Conservation (phyloP, 768 basidiomycete genomes). For the Tephrocybe sp. region DNA sequence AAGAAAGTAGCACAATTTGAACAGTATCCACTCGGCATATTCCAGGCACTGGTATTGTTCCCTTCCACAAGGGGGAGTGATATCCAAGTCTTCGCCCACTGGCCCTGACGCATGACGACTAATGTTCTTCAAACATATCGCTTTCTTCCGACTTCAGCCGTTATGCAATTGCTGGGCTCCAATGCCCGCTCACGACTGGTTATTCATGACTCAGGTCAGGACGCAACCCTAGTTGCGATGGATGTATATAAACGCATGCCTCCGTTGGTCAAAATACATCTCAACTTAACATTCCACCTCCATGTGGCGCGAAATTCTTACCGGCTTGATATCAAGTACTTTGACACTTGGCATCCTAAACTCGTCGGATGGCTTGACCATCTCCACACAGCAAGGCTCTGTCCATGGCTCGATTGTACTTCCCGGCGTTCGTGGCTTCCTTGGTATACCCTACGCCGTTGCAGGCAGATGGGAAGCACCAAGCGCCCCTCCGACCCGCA, state of each 20-base stretch:
- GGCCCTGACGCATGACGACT: no score
- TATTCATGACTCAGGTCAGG: no score
- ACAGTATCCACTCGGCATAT: no score
- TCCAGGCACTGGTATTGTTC: no score
- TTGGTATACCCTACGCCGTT: slow-evolving; percentile 34
- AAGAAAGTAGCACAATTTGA: no score
- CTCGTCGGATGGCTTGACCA: neutral
- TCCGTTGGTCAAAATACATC: neutral
- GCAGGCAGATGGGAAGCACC: slow-evolving; percentile 35
- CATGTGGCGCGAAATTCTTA: neutral
- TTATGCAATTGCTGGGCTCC: no score
- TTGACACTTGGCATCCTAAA: neutral
- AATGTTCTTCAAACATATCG: no score
- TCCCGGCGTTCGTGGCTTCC: slow-evolving; percentile 17
- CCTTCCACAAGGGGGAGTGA: no score
- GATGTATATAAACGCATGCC: neutral
- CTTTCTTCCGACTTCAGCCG: no score
- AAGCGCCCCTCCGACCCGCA: slow-evolving; percentile 18
- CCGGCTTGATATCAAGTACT: neutral
- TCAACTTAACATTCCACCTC: neutral
- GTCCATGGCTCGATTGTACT: neutral
- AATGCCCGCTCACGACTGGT: no score
- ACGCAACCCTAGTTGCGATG: no score
- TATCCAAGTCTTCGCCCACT: no score
- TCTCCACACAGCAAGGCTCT: neutral